Evolutionary conservation across 495 filamentous ascomycete genomes (phyloP), one percentile per base, ranked within the genome.

Genomic region (Cercophora newfieldiana): DNA sequence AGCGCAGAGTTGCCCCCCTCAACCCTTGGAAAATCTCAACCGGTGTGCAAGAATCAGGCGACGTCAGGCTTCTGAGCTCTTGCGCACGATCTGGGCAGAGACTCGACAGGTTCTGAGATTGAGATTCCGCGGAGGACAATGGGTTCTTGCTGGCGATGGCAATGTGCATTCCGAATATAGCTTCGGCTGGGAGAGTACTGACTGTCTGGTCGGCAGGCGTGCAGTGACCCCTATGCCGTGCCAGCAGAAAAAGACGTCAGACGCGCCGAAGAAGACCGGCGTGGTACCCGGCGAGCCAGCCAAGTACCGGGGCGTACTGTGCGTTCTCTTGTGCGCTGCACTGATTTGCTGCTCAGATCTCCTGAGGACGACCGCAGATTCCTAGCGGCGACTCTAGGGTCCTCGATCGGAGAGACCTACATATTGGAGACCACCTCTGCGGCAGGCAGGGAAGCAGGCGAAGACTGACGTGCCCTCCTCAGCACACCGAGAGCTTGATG

Each of bases 241-340:
- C 8, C 25, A 53, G 22, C 10, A 26, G 50, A 26, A 53, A 53
- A 16, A 58, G 29, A 18, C 12, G 14, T 8, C 55, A 37, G 26
- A 10, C 25, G 25, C 6, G 26, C 19, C 21, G 22, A 22, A 58
- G 55, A 26, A 58, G 29, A 30, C 14, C n/a, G 10, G 55, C 29
- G 16, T 58, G 29, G 70, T 74, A 74, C 68, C 63, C 59, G 47
- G 50, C 49, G 60, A 58, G 22, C 29, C 29, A 21, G 49, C n/a
- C 30, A 70, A 59, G 72, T 74, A 72, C 61, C 62, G 63, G 25
- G 33, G 61, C 61, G 72, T 74, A 72, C 70, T 66, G 48, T 47
- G 14, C 29, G 69, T 53, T 67, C 66, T 61, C 59, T 10, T 67
- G 30, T 26, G 54, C 31, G 31, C 30, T 33, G 55, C 25, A 10